Evolutionary conservation across 805 yeast genomes (phyloP), one percentile per base, ranked within the genome.

Genomic region (Barnettozyma wickerhamii): DNA sequence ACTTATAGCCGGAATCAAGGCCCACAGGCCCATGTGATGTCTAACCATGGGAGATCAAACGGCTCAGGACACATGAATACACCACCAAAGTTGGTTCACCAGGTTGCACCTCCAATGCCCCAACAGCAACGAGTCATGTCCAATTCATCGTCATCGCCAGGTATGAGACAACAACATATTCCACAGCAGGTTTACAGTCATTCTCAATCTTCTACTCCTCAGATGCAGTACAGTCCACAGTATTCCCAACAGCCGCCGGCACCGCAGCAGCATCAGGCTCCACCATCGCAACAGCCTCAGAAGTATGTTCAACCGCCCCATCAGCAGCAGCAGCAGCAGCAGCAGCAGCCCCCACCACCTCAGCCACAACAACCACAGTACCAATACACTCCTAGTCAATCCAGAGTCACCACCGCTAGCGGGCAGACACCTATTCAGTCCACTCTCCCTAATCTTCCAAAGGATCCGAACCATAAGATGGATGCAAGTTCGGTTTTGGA

Each of bases 401-500:
- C n/a, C n/a, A n/a, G n/a, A n/a, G n/a, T n/a, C n/a, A n/a, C n/a
- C n/a, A n/a, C n/a, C n/a, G n/a, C n/a, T n/a, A n/a, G n/a, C n/a
- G n/a, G n/a, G n/a, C n/a, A n/a, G n/a, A n/a, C n/a, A n/a, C n/a
- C n/a, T n/a, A n/a, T n/a, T n/a, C n/a, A n/a, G n/a, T n/a, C n/a
- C n/a, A n/a, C n/a, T n/a, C 29, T 28, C 20, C 40, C 45, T 27
- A 34, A 26, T 20, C 24, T 33, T n/a, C 42, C 42, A 13, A 32
- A 33, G 18, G 42, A 32, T 28, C 46, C 37, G 10, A 36, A 35
- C 9, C 24, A 34, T 19, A 40, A 38, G 19, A 24, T 27, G 15
- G 49, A 43, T 21, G 48, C 57, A 2, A 46, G 47, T 1, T 54
- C 49, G 29, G 17, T 49, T 2, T 30, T 75, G 14, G 80, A 75